phyloP scores from a whole-genome alignment of 2,329 filamentous ascomycete species.

The Triangularia setosa region DNA sequence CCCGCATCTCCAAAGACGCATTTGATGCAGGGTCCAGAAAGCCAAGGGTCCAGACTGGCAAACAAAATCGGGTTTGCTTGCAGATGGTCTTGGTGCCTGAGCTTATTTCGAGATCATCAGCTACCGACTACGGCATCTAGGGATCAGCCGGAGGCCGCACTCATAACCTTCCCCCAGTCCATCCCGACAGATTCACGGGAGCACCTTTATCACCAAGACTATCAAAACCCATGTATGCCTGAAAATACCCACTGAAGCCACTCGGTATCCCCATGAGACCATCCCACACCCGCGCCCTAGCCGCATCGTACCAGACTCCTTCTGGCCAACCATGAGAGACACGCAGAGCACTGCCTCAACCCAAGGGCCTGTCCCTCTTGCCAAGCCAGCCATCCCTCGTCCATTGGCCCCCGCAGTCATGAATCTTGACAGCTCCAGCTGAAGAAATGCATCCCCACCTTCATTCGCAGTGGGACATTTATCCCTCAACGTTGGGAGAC shows the following conservation, averaged over 20 bases:
- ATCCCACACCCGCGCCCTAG: not conserved
- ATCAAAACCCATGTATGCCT: not conserved
- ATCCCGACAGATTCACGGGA: not conserved
- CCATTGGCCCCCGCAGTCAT: constrained; percentile 10
- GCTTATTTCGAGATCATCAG: not conserved
- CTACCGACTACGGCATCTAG: not conserved
- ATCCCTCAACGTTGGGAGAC: constrained; percentile 13
- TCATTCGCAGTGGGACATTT: constrained; percentile 7
- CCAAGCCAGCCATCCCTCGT: not conserved
- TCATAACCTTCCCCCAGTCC: not conserved
- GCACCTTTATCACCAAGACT: not conserved
- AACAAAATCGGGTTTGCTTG: not conserved
- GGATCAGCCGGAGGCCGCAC: not conserved
- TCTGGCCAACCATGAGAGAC: not conserved
- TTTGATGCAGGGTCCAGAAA: not conserved
- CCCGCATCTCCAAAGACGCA: not conserved
- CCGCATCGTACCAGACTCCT: not conserved
- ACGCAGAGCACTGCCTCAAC: not conserved
- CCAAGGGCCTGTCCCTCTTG: constrained; percentile 2
- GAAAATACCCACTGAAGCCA: constrained; percentile 3
- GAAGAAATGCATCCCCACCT: constrained; percentile 6
- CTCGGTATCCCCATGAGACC: not conserved
- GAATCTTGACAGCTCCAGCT: constrained; percentile 18
- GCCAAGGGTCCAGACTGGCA: not conserved
- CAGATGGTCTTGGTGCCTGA: not conserved